These are phyloP conservation scores for Naganishia onofrii DNA, from an alignment of 768 basidiomycete species.

Conservation along the genomic window DNA sequence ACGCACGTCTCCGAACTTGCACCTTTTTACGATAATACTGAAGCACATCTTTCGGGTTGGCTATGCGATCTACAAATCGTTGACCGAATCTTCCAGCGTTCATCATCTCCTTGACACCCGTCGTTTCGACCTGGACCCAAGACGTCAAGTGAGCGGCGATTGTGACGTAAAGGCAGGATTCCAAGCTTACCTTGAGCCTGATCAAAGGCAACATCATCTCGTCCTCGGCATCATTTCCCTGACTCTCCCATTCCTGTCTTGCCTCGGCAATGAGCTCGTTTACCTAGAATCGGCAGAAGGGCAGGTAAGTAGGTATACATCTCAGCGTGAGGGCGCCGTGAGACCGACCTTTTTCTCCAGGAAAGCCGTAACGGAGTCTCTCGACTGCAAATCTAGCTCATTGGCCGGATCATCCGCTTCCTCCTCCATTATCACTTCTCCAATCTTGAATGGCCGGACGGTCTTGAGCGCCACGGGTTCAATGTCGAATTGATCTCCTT, in stretches of 20 bases:
- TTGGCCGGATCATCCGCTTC: constrained; percentile 73
- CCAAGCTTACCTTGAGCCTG: constrained; percentile 66
- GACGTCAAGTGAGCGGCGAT: constrained; percentile 6
- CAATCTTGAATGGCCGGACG: constrained; percentile 89
- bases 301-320: background rate
- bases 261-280: constrained; percentile 64
- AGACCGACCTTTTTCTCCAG: constrained; percentile 65
- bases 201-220: constrained; percentile 74
- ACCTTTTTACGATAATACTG: constrained; percentile 83
- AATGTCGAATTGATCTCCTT: constrained; percentile 80
- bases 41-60: constrained; percentile 90
- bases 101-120: constrained; percentile 82
- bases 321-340: background rate
- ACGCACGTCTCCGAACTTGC: constrained; percentile 52
- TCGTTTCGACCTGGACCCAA: constrained; percentile 71
- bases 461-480: constrained; percentile 82
- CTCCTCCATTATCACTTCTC: constrained; percentile 72
- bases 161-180: background rate
- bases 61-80: constrained; percentile 83
- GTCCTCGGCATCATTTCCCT: constrained; percentile 35
- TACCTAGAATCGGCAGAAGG: constrained; percentile 64
- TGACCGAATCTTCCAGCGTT: constrained; percentile 97
- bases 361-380: constrained; percentile 76
- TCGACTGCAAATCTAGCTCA: constrained; percentile 65
- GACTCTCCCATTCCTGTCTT: constrained; percentile 40